Evolutionary conservation across 2,329 filamentous ascomycete species (phyloP).

Genomic region (Fusarium fujikuroi): DNA sequence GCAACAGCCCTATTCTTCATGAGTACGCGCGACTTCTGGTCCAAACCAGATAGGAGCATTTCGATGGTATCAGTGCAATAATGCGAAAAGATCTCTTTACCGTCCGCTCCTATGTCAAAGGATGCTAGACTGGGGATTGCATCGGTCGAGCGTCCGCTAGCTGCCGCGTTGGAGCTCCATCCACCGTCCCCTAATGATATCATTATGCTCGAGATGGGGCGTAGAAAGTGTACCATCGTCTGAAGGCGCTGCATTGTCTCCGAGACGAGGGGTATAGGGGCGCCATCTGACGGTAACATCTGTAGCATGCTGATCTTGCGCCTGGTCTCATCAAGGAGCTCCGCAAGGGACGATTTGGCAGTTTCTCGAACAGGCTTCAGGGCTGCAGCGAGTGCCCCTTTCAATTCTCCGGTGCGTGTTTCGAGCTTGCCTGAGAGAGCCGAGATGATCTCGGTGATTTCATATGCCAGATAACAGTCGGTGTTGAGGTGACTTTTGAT

Average conservation of each 20-base stretch:
- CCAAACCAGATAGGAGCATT: slow-evolving; percentile 77
- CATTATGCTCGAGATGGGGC: slow-evolving; percentile 88
- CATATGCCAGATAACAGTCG: slow-evolving; percentile 94
- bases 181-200: slow-evolving; percentile 92
- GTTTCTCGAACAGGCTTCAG: slow-evolving; percentile 92
- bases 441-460: slow-evolving; percentile 91
- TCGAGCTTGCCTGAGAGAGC: slow-evolving; percentile 83
- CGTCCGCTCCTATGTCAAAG: slow-evolving; percentile 90
- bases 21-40: slow-evolving; percentile 76
- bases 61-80: slow-evolving; percentile 93
- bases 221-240: slow-evolving; percentile 86
- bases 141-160: slow-evolving; percentile 67
- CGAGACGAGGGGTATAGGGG: slow-evolving; percentile 78
- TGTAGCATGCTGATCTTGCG: slow-evolving; percentile 73
- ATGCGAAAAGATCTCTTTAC: slow-evolving; percentile 85
- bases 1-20: slow-evolving; percentile 82
- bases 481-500: slow-evolving; percentile 87
- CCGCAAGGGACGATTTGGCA: slow-evolving; percentile 84
- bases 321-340: slow-evolving; percentile 85
- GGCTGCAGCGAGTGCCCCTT: slow-evolving; percentile 82
- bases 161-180: slow-evolving; percentile 72
- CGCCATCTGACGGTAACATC: slow-evolving; percentile 80
- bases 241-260: slow-evolving; percentile 90
- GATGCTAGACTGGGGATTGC: slow-evolving; percentile 77
- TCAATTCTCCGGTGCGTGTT: slow-evolving; percentile 84